A percentile compares a stretch with the other conserved stretches of the same genome.
These are phyloP conservation scores for Cymodocea nodosa DNA, from an alignment of 116 monocot species.

Conservation along the genomic window DNA sequence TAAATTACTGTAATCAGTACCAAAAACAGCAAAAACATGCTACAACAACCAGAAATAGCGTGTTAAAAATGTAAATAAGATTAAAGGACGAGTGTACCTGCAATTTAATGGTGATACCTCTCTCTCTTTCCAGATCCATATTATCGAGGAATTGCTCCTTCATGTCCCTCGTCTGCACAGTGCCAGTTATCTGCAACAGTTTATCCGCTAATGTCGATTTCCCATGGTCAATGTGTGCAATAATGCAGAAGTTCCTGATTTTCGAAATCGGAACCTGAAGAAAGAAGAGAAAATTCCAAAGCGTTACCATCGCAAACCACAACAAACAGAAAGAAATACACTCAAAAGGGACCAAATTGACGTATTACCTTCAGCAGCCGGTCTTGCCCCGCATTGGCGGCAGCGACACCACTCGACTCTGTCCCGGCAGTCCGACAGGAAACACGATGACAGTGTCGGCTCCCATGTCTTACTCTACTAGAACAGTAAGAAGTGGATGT, in stretches of 20 bases:
- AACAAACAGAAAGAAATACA: too few species aligned
- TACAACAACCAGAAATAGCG: neutral
- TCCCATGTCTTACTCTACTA: constrained; percentile 1
- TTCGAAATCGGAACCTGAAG: constrained; percentile 82
- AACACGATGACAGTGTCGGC: constrained; percentile 2
- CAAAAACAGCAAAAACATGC: neutral
- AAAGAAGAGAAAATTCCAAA: neutral
- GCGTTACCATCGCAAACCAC: neutral
- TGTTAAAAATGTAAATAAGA: neutral
- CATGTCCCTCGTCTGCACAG: constrained; percentile 90
- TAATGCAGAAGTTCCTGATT: constrained; percentile 95
- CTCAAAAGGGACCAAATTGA: too few species aligned
- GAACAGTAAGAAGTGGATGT: neutral
- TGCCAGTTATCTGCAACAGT: constrained; percentile 75
- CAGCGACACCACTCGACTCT: constrained; percentile 7
- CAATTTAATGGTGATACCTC: constrained; percentile 97
- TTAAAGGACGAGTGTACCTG: constrained; percentile 37
- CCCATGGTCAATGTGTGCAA: constrained; percentile 99
- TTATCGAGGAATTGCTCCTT: constrained; percentile 98
- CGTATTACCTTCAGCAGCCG: constrained; percentile 42
- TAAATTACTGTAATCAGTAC: too few species aligned
- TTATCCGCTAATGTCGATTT: constrained; percentile 98
- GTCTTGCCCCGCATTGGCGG: constrained; percentile 26
- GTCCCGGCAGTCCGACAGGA: constrained; percentile 23
- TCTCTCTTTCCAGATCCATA: constrained; percentile 95